Evolutionary conservation across 2,329 filamentous ascomycete species (phyloP), one percentile per base, ranked within the genome.

Genomic region (Verticillium nubilum): DNA sequence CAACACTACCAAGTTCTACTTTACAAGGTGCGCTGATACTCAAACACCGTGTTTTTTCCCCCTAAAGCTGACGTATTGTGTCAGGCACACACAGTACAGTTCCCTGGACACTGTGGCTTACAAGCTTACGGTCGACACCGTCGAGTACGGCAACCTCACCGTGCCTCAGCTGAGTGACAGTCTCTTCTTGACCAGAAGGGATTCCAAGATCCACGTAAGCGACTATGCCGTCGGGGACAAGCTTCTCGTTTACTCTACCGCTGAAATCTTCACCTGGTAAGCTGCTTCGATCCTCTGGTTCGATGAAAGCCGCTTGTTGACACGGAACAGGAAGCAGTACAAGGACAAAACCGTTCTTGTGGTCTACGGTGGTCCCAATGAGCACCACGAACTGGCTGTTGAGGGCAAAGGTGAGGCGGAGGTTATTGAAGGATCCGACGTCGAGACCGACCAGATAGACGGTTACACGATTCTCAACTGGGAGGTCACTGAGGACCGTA

Each of bases 231-330:
- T 89, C 54, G 84, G 82, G 1, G 78, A 79, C 25, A 71, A 78
- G 13, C 83, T 78, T 5, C 68, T 89, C n/a, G 72, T 87, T 1
- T 89, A 89, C 72, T 88, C 84, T 0, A 86, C 86, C 4, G 85
- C 84, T 0, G 86, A 90, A 66, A 80, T 89, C 57, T 85, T 85
- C 63, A 88, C 84, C 0, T 87, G 84, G 56, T 59, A 50, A 13
- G 50, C 35, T 12, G 0, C 13, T 4, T 28, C 7, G 10, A 9
- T 17, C 25, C 0, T 12, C 5, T n/a, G n/a, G n/a, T n/a, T 31
- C 29, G 29, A 31, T 2, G 9, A 31, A 2, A n/a, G 2, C 0
- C 27, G 10, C 23, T 3, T 28, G 2, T 10, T 57, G 23, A 55
- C 54, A 62, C 6, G 6, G 27, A 1, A 10, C 29, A 64, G 62